Evolutionary conservation across 2,329 filamentous ascomycete species (phyloP).

Genomic region (Penicillium sp.): DNA sequence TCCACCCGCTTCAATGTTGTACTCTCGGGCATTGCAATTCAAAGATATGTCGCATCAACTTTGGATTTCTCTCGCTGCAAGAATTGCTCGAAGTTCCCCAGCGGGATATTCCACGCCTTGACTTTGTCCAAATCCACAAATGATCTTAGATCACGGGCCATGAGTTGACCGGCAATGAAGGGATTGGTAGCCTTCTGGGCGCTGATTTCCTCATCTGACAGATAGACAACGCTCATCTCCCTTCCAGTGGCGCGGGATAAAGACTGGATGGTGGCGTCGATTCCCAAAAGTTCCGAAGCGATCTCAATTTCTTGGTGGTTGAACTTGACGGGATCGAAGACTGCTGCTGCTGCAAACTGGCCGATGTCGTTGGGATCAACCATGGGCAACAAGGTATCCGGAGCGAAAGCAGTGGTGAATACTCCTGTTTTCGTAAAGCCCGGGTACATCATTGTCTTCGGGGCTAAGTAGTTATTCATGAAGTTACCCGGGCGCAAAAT

Average conservation of each 20-base stretch:
- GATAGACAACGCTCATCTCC: not conserved
- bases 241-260: not conserved
- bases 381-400: not conserved
- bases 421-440: not conserved
- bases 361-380: not conserved
- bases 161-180: not conserved
- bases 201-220: not conserved
- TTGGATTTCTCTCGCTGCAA: no score
- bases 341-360: not conserved
- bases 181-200: not conserved
- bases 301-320: not conserved
- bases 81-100: not conserved
- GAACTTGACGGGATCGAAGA: not conserved
- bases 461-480: slow-evolving; percentile 49
- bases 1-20: no score
- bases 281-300: not conserved
- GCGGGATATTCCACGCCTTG: not conserved
- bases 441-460: not conserved
- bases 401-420: not conserved
- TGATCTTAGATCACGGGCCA: not conserved
- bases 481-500: slow-evolving; percentile 54
- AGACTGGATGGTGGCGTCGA: not conserved
- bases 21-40: no score
- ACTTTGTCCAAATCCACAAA: not conserved
- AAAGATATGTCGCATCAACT: no score